Percentiles rank a stretch among this genome's conserved stretches.
Evolutionary conservation across 2,329 filamentous ascomycete species (phyloP).

Genomic region (Leptosphaerulina australis): DNA sequence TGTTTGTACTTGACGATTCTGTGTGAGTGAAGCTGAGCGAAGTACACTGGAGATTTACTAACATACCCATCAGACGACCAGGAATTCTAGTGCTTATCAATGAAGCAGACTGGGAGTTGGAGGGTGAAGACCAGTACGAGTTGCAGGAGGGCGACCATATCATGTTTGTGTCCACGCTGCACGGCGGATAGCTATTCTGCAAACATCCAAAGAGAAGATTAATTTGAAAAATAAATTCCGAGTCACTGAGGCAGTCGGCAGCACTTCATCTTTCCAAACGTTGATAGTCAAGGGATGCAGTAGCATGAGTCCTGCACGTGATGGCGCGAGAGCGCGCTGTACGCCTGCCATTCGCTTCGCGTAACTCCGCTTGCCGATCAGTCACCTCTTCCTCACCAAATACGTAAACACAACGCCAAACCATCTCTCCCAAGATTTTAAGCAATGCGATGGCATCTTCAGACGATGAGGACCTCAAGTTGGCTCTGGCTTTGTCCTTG

Average conservation of each 20-base stretch:
- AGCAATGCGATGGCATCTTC: conserved; percentile 29
- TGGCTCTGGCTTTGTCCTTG: conserved; percentile 40
- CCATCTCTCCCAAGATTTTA: background rate
- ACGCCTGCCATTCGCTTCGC: background rate
- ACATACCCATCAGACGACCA: conserved; percentile 70
- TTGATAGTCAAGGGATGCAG: background rate
- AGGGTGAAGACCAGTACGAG: conserved; percentile 90
- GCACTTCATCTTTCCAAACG: background rate
- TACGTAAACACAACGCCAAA: background rate
- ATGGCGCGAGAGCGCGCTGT: conserved; percentile 27
- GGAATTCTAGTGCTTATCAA: conserved; percentile 97
- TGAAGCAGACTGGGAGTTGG: conserved; percentile 97
- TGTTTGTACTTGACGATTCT: conserved; percentile 85
- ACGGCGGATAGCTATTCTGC: conserved; percentile 70
- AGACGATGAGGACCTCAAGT: conserved; percentile 37
- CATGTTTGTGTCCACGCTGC: conserved; percentile 93
- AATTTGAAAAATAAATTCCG: background rate
- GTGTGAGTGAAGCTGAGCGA: conserved; percentile 67
- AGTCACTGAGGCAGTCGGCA: background rate
- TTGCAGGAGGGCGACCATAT: conserved; percentile 83
- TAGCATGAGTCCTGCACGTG: conserved; percentile 25
- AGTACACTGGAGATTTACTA: conserved; percentile 17
- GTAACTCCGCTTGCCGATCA: background rate
- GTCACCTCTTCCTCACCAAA: conserved; percentile 1
- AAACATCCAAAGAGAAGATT: background rate